Percentiles rank a stretch among this genome's conserved stretches.
These are phyloP conservation scores for Rhizophagus clarus DNA, from an alignment of 192 early-diverging fungal species.

Conservation along the genomic window DNA sequence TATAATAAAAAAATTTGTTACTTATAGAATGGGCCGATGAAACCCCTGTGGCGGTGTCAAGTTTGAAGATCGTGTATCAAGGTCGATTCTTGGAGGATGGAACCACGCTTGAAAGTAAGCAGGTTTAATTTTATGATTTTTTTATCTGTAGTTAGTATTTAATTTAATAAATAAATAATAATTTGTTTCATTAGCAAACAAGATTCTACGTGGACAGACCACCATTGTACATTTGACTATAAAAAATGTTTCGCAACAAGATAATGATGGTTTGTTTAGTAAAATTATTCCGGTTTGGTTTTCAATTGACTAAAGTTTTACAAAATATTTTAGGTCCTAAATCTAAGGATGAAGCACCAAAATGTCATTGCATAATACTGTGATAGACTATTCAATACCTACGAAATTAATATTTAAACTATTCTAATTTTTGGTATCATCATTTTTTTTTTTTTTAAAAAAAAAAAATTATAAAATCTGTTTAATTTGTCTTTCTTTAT, in stretches of 20 bases:
- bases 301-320: not conserved
- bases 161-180: not conserved
- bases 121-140: not conserved
- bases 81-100: conserved; percentile 49
- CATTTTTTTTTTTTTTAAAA: too few species aligned
- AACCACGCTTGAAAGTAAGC: conserved; percentile 43
- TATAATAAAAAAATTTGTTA: not conserved
- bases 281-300: not conserved
- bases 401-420: too few species aligned
- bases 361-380: conserved; percentile 27
- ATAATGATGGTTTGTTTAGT: conserved; percentile 27
- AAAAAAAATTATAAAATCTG: too few species aligned
- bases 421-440: too few species aligned
- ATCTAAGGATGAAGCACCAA: conserved; percentile 18
- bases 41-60: conserved; percentile 41
- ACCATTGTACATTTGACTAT: conserved; percentile 53
- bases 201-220: conserved; percentile 42
- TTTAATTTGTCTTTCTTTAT: too few species aligned
- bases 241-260: conserved; percentile 23
- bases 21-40: conserved; percentile 49
- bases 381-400: not conserved
- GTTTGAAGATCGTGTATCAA: conserved; percentile 48
- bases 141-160: not conserved
- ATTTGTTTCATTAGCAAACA: conserved; percentile 37
- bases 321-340: conserved; percentile 9